Evolutionary conservation across 345 rosid genomes (phyloP).

Genomic region (Anacardium occidentale): DNA sequence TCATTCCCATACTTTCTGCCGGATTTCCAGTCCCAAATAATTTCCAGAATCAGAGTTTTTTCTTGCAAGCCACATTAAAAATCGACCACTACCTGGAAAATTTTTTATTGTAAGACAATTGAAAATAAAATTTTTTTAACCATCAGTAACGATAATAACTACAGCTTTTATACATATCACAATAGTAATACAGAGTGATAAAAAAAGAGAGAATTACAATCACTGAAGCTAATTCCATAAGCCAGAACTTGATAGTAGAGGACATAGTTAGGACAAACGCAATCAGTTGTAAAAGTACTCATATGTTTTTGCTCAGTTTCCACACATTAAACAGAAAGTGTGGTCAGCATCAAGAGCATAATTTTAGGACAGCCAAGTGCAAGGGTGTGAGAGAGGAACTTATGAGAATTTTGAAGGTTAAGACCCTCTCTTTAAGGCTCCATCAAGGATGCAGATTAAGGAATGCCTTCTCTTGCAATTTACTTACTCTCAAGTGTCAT

Average conservation of each 20-base stretch:
- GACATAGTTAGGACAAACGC: background rate
- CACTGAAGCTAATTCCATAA: background rate
- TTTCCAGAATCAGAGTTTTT: slow-evolving; percentile 49
- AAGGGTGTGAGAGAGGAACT: background rate
- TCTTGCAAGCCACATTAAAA: slow-evolving; percentile 85
- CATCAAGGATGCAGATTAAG: no score
- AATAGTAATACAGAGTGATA: background rate
- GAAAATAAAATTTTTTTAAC: slow-evolving; percentile 6
- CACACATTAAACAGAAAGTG: background rate
- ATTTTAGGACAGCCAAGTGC: background rate
- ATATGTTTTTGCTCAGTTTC: background rate
- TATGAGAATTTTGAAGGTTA: no score
- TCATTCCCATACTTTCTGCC: slow-evolving; percentile 61
- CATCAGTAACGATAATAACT: background rate
- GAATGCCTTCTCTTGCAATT: no score
- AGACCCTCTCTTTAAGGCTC: no score
- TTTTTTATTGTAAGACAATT: slow-evolving; percentile 21
- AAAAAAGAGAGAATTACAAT: background rate
- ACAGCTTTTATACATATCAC: background rate
- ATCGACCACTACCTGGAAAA: slow-evolving; percentile 86
- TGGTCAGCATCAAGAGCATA: background rate
- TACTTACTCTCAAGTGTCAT: no score
- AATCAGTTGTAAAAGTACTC: background rate
- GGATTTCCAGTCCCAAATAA: slow-evolving; percentile 89
- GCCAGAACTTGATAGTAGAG: background rate